Conservation (phyloP, 2,329 filamentous ascomycete species). For the Chaetomiaceae sp. region DNA sequence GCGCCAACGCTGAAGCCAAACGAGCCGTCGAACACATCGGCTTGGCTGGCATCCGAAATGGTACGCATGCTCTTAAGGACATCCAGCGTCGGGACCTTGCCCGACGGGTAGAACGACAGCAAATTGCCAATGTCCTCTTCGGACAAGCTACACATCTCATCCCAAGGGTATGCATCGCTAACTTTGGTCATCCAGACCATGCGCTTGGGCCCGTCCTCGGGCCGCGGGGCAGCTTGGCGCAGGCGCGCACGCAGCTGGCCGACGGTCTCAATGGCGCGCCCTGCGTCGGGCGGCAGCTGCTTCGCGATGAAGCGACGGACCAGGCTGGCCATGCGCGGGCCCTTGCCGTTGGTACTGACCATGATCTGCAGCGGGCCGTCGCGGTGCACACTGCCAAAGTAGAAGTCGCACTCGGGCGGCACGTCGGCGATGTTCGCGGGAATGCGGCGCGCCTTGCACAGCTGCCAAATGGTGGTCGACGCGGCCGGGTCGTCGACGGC, state of each 20-base stretch:
- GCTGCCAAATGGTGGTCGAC: slow-evolving; percentile 85
- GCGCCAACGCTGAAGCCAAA: slow-evolving; percentile 52
- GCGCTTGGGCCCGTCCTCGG: slow-evolving; percentile 71
- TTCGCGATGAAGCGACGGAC: slow-evolving; percentile 77
- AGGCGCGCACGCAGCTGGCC: slow-evolving; percentile 74
- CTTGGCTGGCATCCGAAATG: slow-evolving; percentile 36
- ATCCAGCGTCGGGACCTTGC: slow-evolving; percentile 50
- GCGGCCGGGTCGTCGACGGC: slow-evolving; percentile 90
- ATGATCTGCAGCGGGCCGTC: slow-evolving; percentile 96
- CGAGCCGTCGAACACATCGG: slow-evolving; percentile 52
- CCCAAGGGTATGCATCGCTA: slow-evolving; percentile 78
- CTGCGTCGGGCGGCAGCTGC: slow-evolving; percentile 69
- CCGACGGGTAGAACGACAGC: slow-evolving; percentile 63
- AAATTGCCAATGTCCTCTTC: slow-evolving; percentile 80
- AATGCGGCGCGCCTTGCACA: slow-evolving; percentile 79
- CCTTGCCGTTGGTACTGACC: slow-evolving; percentile 98
- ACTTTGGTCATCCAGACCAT: slow-evolving; percentile 96
- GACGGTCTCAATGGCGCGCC: slow-evolving; percentile 78
- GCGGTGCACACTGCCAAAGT: slow-evolving; percentile 92
- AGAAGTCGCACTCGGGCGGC: slow-evolving; percentile 94
- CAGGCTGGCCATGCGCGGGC: slow-evolving; percentile 81
- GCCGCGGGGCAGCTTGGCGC: slow-evolving; percentile 65
- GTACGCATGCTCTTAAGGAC: slow-evolving; percentile 50
- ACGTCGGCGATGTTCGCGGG: slow-evolving; percentile 96
- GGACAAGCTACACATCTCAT: slow-evolving; percentile 75